phyloP scores from a whole-genome alignment of 345 rosid genomes.

The Jatropha curcas region DNA sequence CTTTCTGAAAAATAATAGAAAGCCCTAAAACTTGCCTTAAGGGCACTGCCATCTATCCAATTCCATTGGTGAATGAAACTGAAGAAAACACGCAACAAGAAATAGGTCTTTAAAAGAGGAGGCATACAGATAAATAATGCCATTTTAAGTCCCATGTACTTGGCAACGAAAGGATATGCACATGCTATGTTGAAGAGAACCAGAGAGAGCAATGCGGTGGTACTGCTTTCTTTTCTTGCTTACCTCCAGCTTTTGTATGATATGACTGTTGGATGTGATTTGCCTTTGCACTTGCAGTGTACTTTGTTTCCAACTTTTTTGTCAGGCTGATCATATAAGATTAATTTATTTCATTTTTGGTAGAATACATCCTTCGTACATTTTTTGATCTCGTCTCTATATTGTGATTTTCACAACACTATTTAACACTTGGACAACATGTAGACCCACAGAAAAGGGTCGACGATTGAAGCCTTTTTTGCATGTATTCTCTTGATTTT shows the following conservation, averaged over 20 bases:
- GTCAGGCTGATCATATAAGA: not conserved
- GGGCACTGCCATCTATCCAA: not conserved
- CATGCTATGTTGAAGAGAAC: not conserved
- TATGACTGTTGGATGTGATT: not conserved
- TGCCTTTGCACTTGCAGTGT: too few relatives aligned
- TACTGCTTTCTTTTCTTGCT: not conserved
- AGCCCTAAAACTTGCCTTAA: not conserved
- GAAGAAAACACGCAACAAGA: not conserved
- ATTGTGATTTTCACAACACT: not conserved
- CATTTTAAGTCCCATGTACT: not conserved
- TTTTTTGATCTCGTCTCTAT: not conserved
- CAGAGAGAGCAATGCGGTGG: not conserved
- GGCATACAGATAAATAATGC: not conserved
- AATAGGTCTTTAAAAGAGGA: not conserved
- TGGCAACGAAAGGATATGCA: not conserved
- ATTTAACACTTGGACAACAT: not conserved
- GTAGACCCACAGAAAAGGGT: not conserved
- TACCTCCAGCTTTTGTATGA: not conserved
- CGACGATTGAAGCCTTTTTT: not conserved
- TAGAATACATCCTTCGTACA: not conserved
- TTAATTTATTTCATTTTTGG: not conserved
- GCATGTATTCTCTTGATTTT: not conserved
- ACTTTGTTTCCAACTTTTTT: not conserved
- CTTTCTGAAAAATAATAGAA: not conserved
- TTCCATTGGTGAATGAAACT: not conserved